Evolutionary conservation across 2,329 filamentous ascomycete species (phyloP).

Genomic region (Ophiosphaerella herpotricha): DNA sequence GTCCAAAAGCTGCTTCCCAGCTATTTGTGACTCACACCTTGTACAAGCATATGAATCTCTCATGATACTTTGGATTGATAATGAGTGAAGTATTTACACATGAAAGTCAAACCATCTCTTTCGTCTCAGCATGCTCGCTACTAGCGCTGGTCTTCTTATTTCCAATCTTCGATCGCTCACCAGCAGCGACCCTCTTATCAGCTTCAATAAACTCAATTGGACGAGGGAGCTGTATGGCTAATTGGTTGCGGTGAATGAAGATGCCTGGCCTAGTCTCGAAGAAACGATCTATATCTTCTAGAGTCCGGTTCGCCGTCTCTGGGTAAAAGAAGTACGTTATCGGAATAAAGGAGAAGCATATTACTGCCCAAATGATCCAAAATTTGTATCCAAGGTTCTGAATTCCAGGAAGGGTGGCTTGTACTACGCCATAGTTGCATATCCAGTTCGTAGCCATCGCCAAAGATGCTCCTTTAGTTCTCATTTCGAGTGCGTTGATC

Average conservation of each 20-base stretch:
- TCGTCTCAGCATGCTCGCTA: constrained; percentile 28
- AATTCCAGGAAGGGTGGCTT: constrained; percentile 40
- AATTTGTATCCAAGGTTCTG: constrained; percentile 57
- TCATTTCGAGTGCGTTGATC: constrained; percentile 43
- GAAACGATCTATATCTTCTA: constrained; percentile 56
- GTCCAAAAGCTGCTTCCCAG: no score
- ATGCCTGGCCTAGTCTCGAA: constrained; percentile 44
- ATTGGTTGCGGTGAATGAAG: constrained; percentile 55
- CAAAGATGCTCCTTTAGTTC: constrained; percentile 41
- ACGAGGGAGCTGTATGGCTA: constrained; percentile 53
- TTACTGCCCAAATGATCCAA: constrained; percentile 60
- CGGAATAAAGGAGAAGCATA: constrained; percentile 59
- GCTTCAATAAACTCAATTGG: constrained; percentile 56
- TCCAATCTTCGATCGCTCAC: constrained; percentile 9
- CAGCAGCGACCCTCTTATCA: constrained; percentile 46
- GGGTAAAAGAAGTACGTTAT: constrained; percentile 59
- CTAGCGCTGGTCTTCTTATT: constrained; percentile 16
- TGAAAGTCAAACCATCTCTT: constrained; percentile 25
- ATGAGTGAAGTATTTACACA: no score
- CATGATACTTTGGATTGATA: no score
- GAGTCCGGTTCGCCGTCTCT: constrained; percentile 53
- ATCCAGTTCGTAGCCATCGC: constrained; percentile 44
- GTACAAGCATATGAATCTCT: no score
- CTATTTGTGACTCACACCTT: no score
- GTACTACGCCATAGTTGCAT: constrained; percentile 39